Conservation (phyloP, 306 rosid genomes). For the Sophora flavescens region DNA sequence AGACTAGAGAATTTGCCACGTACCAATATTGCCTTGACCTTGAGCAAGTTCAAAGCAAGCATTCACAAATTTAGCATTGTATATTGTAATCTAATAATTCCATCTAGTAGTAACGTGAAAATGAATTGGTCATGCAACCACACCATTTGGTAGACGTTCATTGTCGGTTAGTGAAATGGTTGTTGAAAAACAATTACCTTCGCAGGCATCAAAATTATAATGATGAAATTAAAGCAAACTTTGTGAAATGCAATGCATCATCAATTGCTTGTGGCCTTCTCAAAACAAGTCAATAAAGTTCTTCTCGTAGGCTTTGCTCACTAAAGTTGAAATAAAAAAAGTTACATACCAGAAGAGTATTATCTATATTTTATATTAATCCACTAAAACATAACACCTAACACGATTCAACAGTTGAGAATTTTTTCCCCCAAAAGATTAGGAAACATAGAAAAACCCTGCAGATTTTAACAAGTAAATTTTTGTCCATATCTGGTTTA, state of each 20-base stretch:
- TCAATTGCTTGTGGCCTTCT: constrained; percentile 32
- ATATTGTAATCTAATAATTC: constrained; percentile 2
- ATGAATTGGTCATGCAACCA: constrained; percentile 36
- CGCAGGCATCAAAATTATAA: constrained; percentile 28
- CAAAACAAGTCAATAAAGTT: constrained; percentile 25
- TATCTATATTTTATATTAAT: neutral
- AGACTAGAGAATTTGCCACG: neutral
- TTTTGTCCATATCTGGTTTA: too few species aligned
- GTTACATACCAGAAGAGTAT: neutral
- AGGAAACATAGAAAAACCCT: too few species aligned
- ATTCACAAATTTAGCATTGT: constrained; percentile 11
- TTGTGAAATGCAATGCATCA: neutral
- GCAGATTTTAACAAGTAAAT: too few species aligned
- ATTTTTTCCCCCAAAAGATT: too few species aligned
- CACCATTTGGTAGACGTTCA: constrained; percentile 52
- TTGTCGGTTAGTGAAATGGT: constrained; percentile 58
- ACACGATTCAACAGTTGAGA: too few species aligned
- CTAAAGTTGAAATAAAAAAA: neutral
- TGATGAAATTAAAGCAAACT: constrained; percentile 45
- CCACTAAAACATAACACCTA: neutral
- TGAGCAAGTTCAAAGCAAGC: constrained; percentile 45
- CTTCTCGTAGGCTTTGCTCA: neutral
- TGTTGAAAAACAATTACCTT: constrained; percentile 60
- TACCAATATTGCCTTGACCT: constrained; percentile 17
- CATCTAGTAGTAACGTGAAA: constrained; percentile 11